These are phyloP conservation scores for Singerocomus inundabilis DNA, from an alignment of 1,284 basidiomycete genomes.

Conservation along the genomic window DNA sequence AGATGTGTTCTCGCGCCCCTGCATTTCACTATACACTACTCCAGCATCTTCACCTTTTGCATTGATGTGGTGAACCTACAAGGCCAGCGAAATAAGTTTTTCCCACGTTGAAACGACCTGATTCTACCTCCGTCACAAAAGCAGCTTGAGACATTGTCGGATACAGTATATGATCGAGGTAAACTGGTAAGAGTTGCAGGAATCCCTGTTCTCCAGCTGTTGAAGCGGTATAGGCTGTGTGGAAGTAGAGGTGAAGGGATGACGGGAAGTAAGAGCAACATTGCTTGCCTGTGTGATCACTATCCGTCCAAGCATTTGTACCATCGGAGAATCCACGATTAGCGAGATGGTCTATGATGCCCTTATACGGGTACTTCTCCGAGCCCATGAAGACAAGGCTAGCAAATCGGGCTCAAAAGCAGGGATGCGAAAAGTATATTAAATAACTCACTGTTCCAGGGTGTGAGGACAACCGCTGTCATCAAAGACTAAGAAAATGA, in stretches of 20 bases:
- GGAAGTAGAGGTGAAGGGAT: conserved; percentile 1
- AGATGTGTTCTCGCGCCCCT: conserved; percentile 92
- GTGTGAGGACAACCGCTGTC: conserved; percentile 94
- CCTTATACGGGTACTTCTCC: conserved; percentile 95
- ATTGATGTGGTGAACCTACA: conserved; percentile 89
- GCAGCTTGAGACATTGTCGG: conserved; percentile 92
- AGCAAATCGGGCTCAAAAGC: conserved; percentile 10
- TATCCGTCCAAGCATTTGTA: conserved; percentile 86
- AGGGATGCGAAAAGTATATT: background rate
- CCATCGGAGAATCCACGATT: conserved; percentile 95
- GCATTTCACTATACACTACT: conserved; percentile 98
- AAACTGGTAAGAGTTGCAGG: conserved; percentile 91
- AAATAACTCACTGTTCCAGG: conserved; percentile 74
- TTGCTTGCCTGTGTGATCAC: conserved; percentile 64
- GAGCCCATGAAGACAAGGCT: conserved; percentile 94
- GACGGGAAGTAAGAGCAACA: background rate
- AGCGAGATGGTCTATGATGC: conserved; percentile 95
- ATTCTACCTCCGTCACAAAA: conserved; percentile 83
- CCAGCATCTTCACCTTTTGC: conserved; percentile 89
- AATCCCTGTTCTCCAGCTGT: conserved; percentile 97
- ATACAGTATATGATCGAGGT: conserved; percentile 96
- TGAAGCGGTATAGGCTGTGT: conserved; percentile 86
- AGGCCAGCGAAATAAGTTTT: background rate
- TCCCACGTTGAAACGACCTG: background rate
- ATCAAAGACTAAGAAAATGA: conserved; percentile 68